Evolutionary conservation across 192 early-diverging fungal species (phyloP).

Genomic region (Geosiphon pyriformis): DNA sequence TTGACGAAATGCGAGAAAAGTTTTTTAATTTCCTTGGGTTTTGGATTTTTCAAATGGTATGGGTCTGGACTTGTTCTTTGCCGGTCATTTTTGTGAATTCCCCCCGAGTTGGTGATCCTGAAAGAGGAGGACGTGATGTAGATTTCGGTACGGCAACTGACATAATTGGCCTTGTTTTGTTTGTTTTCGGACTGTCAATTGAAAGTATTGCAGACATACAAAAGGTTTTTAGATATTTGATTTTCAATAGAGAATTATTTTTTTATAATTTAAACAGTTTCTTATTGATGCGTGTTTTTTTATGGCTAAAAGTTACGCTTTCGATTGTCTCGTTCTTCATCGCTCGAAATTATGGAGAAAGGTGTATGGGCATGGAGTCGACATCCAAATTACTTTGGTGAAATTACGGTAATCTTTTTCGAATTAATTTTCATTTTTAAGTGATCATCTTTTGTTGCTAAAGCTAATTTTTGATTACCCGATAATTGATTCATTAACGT

Average conservation of each 20-base stretch:
- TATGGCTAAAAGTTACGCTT: conserved; percentile 8
- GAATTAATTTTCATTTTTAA: too few relatives aligned
- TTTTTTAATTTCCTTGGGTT: conserved; percentile 9
- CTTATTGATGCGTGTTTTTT: background rate
- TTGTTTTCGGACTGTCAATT: conserved; percentile 9
- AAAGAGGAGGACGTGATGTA: background rate
- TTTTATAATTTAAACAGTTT: background rate
- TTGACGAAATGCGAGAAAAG: conserved; percentile 14
- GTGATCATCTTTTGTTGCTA: too few relatives aligned
- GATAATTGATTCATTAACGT: too few relatives aligned
- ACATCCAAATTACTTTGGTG: conserved; percentile 29
- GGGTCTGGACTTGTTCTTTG: conserved; percentile 24
- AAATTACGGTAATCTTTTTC: conserved; percentile 13
- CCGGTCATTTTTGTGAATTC: conserved; percentile 22
- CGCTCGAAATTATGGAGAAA: conserved; percentile 13
- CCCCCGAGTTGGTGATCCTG: conserved; percentile 9
- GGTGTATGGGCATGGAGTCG: conserved; percentile 23
- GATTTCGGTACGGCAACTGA: conserved; percentile 14
- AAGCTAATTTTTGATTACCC: too few relatives aligned
- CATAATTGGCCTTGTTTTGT: conserved; percentile 18
- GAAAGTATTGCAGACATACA: conserved; percentile 13
- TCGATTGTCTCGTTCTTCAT: background rate
- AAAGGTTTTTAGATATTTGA: background rate
- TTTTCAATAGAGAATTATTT: too few relatives aligned
- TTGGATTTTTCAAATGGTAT: conserved; percentile 23